These are phyloP conservation scores for Alisma plantagoaquatica DNA, from an alignment of 106 monocot genomes.

Conservation along the genomic window DNA sequence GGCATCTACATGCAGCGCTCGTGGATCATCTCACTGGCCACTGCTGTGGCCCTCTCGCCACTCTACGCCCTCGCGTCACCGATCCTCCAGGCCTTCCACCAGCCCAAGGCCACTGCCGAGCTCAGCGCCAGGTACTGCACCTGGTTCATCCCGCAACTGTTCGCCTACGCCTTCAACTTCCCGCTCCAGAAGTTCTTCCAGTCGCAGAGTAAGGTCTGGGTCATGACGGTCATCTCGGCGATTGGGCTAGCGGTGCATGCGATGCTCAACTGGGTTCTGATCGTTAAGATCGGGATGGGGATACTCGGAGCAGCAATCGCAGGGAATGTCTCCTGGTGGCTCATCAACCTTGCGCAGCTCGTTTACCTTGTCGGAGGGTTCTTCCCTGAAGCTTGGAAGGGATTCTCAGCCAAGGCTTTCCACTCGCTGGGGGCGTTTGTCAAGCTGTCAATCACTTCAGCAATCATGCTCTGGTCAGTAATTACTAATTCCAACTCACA, in stretches of 20 bases:
- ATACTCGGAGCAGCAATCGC: constrained; percentile 59
- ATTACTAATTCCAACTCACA: background rate
- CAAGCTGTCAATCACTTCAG: constrained; percentile 74
- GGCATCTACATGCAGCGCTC: constrained; percentile 85
- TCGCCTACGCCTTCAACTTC: constrained; percentile 74
- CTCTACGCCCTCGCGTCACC: constrained; percentile 56
- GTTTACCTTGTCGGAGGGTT: constrained; percentile 40
- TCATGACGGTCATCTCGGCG: constrained; percentile 56
- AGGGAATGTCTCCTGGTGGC: constrained; percentile 82
- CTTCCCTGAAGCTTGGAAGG: constrained; percentile 75
- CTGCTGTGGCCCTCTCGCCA: constrained; percentile 54
- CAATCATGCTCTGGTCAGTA: constrained; percentile 73
- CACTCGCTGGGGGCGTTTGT: constrained; percentile 45
- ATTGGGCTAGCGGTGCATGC: constrained; percentile 38
- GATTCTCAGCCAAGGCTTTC: constrained; percentile 58
- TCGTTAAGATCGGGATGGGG: constrained; percentile 44
- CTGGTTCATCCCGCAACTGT: constrained; percentile 66
- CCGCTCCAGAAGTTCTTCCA: constrained; percentile 93
- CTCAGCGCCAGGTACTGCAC: constrained; percentile 38
- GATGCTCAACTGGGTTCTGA: constrained; percentile 57
- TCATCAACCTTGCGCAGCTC: constrained; percentile 39
- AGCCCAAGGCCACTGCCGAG: constrained; percentile 30
- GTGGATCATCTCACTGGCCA: constrained; percentile 53
- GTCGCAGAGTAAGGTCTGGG: constrained; percentile 83
- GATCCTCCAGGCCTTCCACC: constrained; percentile 43